These are phyloP conservation scores for Lichtheimia ornata DNA, from an alignment of 371 early-diverging fungal species.

Conservation along the genomic window DNA sequence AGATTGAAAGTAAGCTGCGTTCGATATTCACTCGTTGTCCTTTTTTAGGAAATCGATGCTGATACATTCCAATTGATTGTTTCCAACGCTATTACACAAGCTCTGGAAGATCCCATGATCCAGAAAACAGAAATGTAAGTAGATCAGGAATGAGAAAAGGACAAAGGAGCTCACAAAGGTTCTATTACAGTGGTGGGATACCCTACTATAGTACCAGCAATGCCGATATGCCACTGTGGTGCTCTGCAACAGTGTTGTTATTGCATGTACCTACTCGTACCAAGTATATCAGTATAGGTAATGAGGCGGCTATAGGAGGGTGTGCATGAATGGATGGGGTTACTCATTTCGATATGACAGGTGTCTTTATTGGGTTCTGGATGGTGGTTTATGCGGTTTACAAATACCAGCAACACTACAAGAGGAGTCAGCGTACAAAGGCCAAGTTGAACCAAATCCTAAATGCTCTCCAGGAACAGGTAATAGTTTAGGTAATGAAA, in stretches of 20 bases:
- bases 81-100: background rate
- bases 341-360: background rate
- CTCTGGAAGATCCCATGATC: conserved; percentile 7
- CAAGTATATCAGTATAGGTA: background rate
- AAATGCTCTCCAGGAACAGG: conserved; percentile 16
- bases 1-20: background rate
- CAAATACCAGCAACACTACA: background rate
- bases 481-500: background rate
- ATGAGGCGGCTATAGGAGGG: background rate
- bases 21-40: background rate
- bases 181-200: conserved; percentile 10
- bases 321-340: background rate
- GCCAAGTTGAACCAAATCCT: conserved; percentile 2
- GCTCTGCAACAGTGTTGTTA: background rate
- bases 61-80: conserved; percentile 9
- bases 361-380: no score
- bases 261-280: background rate
- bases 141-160: background rate
- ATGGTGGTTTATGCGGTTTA: background rate
- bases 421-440: conserved; percentile 2
- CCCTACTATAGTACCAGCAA: conserved; percentile 14
- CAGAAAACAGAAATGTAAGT: conserved; percentile 17
- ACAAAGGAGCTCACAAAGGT: background rate
- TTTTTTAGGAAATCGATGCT: background rate
- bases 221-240: conserved; percentile 5